phyloP scores from a whole-genome alignment of 306 rosid genomes.

The Cercis canadensis region DNA sequence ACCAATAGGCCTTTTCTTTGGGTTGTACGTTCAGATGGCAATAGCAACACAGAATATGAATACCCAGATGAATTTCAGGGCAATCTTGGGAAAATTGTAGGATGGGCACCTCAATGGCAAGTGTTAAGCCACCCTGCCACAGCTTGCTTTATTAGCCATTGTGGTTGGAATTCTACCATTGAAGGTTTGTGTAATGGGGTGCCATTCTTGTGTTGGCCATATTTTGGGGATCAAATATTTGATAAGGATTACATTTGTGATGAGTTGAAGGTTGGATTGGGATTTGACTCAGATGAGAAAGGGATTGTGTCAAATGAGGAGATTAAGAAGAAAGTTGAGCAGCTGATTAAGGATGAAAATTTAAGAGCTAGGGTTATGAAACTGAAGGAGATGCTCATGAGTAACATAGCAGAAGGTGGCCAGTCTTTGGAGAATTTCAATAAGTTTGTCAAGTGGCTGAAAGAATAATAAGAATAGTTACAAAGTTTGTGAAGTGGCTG shows the following conservation, averaged over 20 bases:
- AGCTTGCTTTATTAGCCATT: conserved; percentile 56
- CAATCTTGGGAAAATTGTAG: conserved; percentile 35
- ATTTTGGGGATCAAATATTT: conserved; percentile 42
- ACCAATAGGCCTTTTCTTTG: conserved; percentile 30
- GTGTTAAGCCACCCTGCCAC: conserved; percentile 46
- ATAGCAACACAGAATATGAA: background rate
- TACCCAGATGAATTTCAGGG: conserved; percentile 38
- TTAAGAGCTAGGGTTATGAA: conserved; percentile 34
- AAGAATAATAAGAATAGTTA: conserved; percentile 15
- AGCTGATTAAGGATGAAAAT: conserved; percentile 34
- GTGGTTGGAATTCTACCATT: conserved; percentile 46
- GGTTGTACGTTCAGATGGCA: conserved; percentile 46
- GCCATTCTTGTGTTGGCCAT: conserved; percentile 64
- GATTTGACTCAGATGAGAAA: conserved; percentile 41
- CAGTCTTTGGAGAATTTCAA: conserved; percentile 37
- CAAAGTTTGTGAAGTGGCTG: too few species aligned
- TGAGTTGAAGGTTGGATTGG: conserved; percentile 53
- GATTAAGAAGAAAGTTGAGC: conserved; percentile 46
- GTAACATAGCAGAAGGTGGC: conserved; percentile 28
- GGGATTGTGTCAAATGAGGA: conserved; percentile 40
- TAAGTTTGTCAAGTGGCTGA: conserved; percentile 49
- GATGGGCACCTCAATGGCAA: conserved; percentile 56
- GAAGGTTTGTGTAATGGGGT: conserved; percentile 56
- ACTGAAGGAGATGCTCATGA: conserved; percentile 8
- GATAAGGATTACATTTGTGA: conserved; percentile 45